Percentiles rank a stretch among this genome's conserved stretches.
phyloP scores from a whole-genome alignment of 2,329 filamentous ascomycete genomes.

The Microdochium bolleyi region DNA sequence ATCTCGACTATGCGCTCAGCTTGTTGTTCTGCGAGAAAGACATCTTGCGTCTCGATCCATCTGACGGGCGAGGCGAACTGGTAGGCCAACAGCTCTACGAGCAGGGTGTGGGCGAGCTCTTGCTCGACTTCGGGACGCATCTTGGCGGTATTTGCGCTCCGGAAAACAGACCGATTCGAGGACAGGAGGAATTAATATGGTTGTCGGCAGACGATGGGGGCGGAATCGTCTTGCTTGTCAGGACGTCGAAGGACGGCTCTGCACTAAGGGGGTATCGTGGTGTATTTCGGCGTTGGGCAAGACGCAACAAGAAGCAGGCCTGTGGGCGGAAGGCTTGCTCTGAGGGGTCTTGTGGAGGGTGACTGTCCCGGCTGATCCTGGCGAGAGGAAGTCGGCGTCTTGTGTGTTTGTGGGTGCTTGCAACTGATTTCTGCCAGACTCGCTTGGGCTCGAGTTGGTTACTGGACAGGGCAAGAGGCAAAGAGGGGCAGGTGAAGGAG shows the following conservation, averaged over 20 bases:
- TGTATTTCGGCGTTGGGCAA: background rate
- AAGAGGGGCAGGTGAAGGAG: background rate
- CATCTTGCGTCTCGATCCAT: constrained; percentile 99
- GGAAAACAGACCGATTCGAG: background rate
- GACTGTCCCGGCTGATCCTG: background rate
- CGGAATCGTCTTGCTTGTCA: background rate
- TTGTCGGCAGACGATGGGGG: background rate
- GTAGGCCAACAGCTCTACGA: constrained; percentile 97
- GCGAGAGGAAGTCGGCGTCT: background rate
- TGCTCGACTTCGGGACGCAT: constrained; percentile 99
- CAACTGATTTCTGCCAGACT: background rate
- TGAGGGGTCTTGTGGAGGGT: background rate
- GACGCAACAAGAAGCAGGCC: background rate
- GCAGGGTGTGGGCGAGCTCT: constrained; percentile 95
- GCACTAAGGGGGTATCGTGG: background rate
- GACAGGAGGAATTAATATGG: background rate
- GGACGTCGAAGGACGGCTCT: too few species aligned
- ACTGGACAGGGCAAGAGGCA: background rate
- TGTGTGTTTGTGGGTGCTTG: background rate
- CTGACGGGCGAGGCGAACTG: constrained; percentile 97
- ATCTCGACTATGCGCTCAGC: constrained; percentile 98
- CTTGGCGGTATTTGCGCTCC: constrained; percentile 23
- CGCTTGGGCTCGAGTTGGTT: background rate
- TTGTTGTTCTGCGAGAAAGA: constrained; percentile 91
- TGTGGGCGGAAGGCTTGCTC: background rate